phyloP scores from a whole-genome alignment of 257 asterid species.

The Coffea canephora region DNA sequence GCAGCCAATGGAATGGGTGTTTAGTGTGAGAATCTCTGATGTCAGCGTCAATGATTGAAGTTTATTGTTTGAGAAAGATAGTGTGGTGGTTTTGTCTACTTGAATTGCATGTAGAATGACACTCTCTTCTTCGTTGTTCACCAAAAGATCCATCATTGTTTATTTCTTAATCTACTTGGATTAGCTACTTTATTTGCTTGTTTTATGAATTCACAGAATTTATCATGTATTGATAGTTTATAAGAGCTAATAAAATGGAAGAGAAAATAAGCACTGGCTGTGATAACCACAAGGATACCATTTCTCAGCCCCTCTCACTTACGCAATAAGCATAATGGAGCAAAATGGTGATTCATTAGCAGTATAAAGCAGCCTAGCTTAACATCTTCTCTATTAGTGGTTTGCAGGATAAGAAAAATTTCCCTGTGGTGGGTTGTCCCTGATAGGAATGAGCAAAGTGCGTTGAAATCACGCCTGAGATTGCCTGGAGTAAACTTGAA shows the following conservation, averaged over 20 bases:
- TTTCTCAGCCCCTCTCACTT: background rate
- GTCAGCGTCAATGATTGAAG: background rate
- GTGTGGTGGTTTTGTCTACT: background rate
- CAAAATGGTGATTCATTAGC: background rate
- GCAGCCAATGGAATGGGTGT: background rate
- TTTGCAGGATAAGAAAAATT: slow-evolving; percentile 3
- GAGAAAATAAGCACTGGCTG: background rate
- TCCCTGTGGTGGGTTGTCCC: background rate
- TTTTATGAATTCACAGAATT: background rate
- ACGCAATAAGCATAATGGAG: background rate
- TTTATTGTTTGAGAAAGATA: background rate
- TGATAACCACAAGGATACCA: background rate
- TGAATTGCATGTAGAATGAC: background rate
- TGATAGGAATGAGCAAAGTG: background rate
- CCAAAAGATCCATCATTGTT: background rate
- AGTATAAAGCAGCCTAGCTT: background rate
- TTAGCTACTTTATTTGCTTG: background rate
- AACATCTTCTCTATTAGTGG: background rate
- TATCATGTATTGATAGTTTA: background rate
- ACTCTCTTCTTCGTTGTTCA: background rate
- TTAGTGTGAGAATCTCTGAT: background rate
- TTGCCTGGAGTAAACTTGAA: background rate
- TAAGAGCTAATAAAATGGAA: background rate
- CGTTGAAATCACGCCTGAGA: background rate
- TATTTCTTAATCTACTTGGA: background rate